A percentile compares a stretch with the other conserved stretches of the same genome.
These are phyloP conservation scores for Epichloe sylvatica DNA, from an alignment of 2,329 filamentous ascomycete genomes.

Conservation along the genomic window DNA sequence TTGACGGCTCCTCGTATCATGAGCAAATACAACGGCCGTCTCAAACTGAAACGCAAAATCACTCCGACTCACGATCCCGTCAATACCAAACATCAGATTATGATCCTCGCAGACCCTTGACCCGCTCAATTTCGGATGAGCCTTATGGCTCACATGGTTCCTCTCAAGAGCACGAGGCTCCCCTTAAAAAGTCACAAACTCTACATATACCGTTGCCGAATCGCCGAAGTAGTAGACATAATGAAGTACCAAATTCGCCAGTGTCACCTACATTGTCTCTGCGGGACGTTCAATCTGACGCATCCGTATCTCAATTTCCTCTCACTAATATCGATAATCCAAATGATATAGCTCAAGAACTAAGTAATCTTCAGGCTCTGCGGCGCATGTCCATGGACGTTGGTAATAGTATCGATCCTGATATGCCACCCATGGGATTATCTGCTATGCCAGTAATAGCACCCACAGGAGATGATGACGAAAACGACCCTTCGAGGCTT, in stretches of 20 bases:
- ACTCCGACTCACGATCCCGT: slow-evolving; percentile 3
- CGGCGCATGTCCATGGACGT: slow-evolving; percentile 93
- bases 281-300: slow-evolving; percentile 43
- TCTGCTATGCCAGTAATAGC: slow-evolving; percentile 60
- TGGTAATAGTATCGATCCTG: slow-evolving; percentile 55
- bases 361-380: slow-evolving; percentile 83
- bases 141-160: slow-evolving; percentile 15
- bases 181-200: slow-evolving; percentile 30
- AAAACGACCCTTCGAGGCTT: slow-evolving; percentile 74
- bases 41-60: slow-evolving; percentile 5
- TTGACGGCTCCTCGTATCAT: slow-evolving; percentile 40
- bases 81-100: slow-evolving; percentile 17
- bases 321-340: slow-evolving; percentile 84
- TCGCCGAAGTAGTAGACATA: slow-evolving; percentile 27
- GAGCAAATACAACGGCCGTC: slow-evolving; percentile 30
- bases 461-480: slow-evolving; percentile 60
- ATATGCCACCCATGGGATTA: slow-evolving; percentile 55
- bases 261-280: slow-evolving; percentile 39
- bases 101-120: slow-evolving; percentile 27
- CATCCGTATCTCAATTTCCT: slow-evolving; percentile 55
- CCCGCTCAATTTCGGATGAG: slow-evolving; percentile 34
- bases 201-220: slow-evolving; percentile 24
- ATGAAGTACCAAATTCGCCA: slow-evolving; percentile 29
- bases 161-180: slow-evolving; percentile 19
- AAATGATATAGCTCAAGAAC: slow-evolving; percentile 77